These are phyloP conservation scores for Phytopythium cucurbitacearum DNA, from an alignment of 352 stramenopile species.

Conservation along the genomic window DNA sequence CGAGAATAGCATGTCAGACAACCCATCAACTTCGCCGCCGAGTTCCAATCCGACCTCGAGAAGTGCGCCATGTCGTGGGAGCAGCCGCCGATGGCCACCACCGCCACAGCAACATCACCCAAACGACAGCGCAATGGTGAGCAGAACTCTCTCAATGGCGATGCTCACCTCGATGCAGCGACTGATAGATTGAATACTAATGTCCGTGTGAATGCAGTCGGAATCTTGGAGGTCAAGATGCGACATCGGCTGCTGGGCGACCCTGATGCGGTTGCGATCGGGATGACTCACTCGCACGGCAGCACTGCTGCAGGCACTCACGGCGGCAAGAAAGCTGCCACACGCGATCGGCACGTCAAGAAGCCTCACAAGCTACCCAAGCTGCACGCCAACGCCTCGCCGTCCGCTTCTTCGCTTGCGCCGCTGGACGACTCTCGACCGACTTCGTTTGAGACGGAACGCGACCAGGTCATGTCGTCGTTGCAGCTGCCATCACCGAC, in stretches of 20 bases:
- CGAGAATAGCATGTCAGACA: too few relatives aligned
- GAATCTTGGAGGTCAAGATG: constrained; percentile 67
- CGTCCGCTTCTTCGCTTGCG: constrained; percentile 10
- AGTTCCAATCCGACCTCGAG: background rate
- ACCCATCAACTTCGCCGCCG: too few relatives aligned
- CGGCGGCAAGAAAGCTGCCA: background rate
- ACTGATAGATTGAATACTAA: background rate
- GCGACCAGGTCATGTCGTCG: constrained; percentile 44
- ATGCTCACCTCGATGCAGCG: background rate
- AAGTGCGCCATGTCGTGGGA: constrained; percentile 25
- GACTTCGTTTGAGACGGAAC: constrained; percentile 41
- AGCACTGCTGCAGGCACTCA: background rate
- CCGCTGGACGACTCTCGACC: constrained; percentile 9
- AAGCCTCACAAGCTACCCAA: constrained; percentile 45
- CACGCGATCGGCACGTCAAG: constrained; percentile 17
- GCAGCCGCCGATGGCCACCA: constrained; percentile 11
- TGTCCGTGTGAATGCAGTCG: constrained; percentile 16
- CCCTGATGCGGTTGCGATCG: constrained; percentile 41
- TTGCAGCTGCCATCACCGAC: constrained; percentile 53
- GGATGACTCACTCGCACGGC: constrained; percentile 17
- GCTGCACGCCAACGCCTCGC: constrained; percentile 14
- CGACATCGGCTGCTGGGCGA: constrained; percentile 54
- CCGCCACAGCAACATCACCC: constrained; percentile 12
- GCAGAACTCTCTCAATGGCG: background rate
- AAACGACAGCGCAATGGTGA: constrained; percentile 54